These are phyloP conservation scores for Ocimum tenuiflorum DNA, from an alignment of 257 asterid species.

Conservation along the genomic window DNA sequence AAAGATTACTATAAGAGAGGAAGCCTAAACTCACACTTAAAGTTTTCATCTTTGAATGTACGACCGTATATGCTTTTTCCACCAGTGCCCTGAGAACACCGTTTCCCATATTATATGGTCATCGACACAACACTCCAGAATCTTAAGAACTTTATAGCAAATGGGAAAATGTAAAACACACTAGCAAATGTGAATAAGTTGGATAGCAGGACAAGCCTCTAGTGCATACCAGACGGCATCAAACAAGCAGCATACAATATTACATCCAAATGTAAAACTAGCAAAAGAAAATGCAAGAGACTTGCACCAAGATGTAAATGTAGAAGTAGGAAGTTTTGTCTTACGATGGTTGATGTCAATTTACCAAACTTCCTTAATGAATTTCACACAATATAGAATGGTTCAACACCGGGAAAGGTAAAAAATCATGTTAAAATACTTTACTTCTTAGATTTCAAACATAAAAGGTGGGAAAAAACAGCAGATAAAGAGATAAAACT, in stretches of 20 bases:
- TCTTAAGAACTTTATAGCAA: slow-evolving; percentile 2
- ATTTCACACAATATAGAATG: not conserved
- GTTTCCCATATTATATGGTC: slow-evolving; percentile 6
- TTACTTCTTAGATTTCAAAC: not conserved
- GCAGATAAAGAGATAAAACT: not conserved
- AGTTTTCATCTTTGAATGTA: slow-evolving; percentile 91
- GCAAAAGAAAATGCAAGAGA: too few relatives aligned
- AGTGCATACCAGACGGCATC: not conserved
- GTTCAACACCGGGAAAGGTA: not conserved
- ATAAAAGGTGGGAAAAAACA: not conserved
- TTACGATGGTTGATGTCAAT: not conserved
- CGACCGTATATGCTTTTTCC: slow-evolving; percentile 97
- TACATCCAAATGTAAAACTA: not conserved
- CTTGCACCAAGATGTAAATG: too few relatives aligned
- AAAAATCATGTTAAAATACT: not conserved
- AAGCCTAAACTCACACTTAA: slow-evolving; percentile 54
- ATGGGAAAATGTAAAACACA: not conserved
- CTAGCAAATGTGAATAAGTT: not conserved
- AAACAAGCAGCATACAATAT: not conserved
- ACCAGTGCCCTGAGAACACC: slow-evolving; percentile 72
- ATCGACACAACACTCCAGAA: not conserved
- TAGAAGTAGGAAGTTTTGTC: not conserved
- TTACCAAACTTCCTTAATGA: not conserved
- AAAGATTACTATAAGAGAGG: slow-evolving; percentile 3
- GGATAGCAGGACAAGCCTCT: not conserved